Percentiles rank a stretch among this genome's conserved stretches.
Evolutionary conservation across 2,329 filamentous ascomycete genomes (phyloP).

Genomic region (Aspergillus intermedius): DNA sequence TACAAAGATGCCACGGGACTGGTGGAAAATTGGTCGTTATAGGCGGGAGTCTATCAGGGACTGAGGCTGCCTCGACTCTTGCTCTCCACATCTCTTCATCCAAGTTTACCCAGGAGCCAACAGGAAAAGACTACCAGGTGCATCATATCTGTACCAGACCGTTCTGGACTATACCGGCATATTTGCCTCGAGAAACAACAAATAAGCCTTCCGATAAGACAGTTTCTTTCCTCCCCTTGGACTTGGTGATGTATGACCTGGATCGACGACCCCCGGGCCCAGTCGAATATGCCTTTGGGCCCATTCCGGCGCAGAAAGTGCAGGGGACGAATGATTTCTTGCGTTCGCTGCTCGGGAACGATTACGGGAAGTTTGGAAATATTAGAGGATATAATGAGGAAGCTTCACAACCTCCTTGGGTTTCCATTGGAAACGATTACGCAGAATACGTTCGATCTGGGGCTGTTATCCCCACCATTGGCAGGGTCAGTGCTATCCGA

Average conservation of each 20-base stretch:
- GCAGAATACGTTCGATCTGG: slow-evolving; percentile 65
- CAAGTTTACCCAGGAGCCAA: slow-evolving; percentile 28
- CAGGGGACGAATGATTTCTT: slow-evolving; percentile 47
- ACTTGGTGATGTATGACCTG: slow-evolving; percentile 66
- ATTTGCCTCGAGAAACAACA: slow-evolving; percentile 26
- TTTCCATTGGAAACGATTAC: slow-evolving; percentile 67
- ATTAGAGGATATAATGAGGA: slow-evolving; percentile 32
- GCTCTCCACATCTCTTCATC: slow-evolving; percentile 64
- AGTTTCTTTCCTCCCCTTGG: slow-evolving; percentile 62
- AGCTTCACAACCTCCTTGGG: slow-evolving; percentile 51
- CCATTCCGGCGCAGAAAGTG: slow-evolving; percentile 55
- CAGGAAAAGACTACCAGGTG: slow-evolving; percentile 37
- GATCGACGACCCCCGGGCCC: slow-evolving; percentile 53
- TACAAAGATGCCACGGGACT: slow-evolving; percentile 6
- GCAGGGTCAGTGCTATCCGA: slow-evolving; percentile 25
- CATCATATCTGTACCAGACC: slow-evolving; percentile 65
- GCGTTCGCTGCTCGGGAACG: slow-evolving; percentile 36
- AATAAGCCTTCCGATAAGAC: slow-evolving; percentile 31
- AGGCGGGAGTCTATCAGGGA: slow-evolving; percentile 76
- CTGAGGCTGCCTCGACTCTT: slow-evolving; percentile 67
- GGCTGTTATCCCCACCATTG: slow-evolving; percentile 48
- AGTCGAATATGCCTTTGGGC: slow-evolving; percentile 58
- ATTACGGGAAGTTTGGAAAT: slow-evolving; percentile 37
- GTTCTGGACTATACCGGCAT: slow-evolving; percentile 62
- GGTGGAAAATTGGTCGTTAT: slow-evolving; percentile 64